Percentiles rank a stretch among this genome's conserved stretches.
These are phyloP conservation scores for Kodamaea leandrae DNA, from an alignment of 805 yeast species.

Conservation along the genomic window DNA sequence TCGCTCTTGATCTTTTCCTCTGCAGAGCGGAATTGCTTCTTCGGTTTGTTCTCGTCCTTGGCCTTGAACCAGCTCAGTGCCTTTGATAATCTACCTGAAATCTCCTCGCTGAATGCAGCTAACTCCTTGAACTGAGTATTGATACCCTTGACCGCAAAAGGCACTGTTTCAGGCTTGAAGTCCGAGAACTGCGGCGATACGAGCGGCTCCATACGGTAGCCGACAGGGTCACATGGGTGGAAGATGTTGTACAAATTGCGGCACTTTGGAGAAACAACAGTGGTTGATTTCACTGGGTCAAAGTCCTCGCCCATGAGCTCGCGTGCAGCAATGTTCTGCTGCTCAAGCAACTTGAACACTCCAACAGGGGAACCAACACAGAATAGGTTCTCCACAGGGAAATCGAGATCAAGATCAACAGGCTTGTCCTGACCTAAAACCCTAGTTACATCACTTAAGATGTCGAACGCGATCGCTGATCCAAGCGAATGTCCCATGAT, in stretches of 20 bases:
- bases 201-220: constrained; percentile 86
- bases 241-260: constrained; percentile 74
- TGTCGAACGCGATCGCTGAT: constrained; percentile 77
- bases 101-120: constrained; percentile 37
- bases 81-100: constrained; percentile 33
- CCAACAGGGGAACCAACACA: constrained; percentile 92
- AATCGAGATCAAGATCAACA: constrained; percentile 42
- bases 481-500: constrained; percentile 92
- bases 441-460: constrained; percentile 50
- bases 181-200: constrained; percentile 49
- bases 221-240: constrained; percentile 91
- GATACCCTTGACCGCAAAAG: constrained; percentile 47
- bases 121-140: constrained; percentile 48
- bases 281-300: constrained; percentile 15
- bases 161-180: constrained; percentile 55
- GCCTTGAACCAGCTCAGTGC: constrained; percentile 37
- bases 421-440: constrained; percentile 20
- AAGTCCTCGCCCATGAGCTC: constrained; percentile 14
- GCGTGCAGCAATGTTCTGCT: constrained; percentile 54
- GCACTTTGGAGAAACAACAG: constrained; percentile 50
- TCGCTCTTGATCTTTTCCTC: constrained; percentile 23
- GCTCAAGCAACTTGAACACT: constrained; percentile 71
- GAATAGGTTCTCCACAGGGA: constrained; percentile 72
- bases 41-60: constrained; percentile 3
- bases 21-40: constrained; percentile 10